Evolutionary conservation across 2,329 filamentous ascomycete genomes (phyloP), one percentile per base, ranked within the genome.

Genomic region (Lojkania enalia): DNA sequence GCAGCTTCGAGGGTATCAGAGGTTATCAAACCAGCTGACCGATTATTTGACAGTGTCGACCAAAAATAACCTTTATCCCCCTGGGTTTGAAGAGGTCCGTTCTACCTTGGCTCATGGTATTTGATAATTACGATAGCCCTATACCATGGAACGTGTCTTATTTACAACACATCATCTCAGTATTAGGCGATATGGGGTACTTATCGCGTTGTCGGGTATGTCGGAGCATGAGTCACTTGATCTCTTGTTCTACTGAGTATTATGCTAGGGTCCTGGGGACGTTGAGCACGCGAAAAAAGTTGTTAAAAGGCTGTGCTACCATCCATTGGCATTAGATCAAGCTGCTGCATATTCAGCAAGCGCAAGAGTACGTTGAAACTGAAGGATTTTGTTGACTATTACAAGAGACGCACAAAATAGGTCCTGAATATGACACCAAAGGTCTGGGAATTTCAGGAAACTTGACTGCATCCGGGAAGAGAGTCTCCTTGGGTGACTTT

Each of bases 51-150:
- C 6, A 40, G 18, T 13, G 18, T 11, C 7, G 39, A 35, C 5
- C 13, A 42, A 35, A 15, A 11, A 18, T 35, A 12, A 7, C 19
- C 11, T 42, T 18, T 15, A 30, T 42, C 19, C 32, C 15, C 7
- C 15, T 20, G 13, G 11, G 9, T 7, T 35, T 42, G 31, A 11
- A 35, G 13, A 25, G 3, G 14, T 19, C 25, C 5, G 4, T 35
- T 11, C 16, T 23, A 9, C 20, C 31, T 7, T 42, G 29, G 39
- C 39, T 42, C 23, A 13, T 42, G 11, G 30, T 42, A 19, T 23
- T 42, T 12, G 39, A 42, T 20, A 42, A 42, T 35, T 15, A 42
- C 20, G 39, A 42, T 16, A 20, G 35, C 23, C 39, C 39, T 20
- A 35, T 20, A 25, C 7, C 6, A 33, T 9, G 30, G 21, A 20